Evolutionary conservation across 768 basidiomycete genomes (phyloP), one percentile per base, ranked within the genome.

Genomic region (Strobilomyces dryophilus): DNA sequence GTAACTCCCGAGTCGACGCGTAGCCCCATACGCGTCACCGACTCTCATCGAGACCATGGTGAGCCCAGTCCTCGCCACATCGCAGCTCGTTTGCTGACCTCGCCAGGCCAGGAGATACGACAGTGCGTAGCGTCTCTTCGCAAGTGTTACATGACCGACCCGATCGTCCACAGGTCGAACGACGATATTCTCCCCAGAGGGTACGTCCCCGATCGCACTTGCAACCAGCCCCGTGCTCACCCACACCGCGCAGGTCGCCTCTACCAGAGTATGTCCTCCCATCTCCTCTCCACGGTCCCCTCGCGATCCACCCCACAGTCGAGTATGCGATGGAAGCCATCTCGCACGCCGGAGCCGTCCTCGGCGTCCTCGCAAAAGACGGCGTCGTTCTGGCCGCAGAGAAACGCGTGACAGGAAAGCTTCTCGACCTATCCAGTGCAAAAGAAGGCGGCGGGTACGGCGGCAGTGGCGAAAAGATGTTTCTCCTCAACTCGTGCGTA

Each of bases 281-380:
- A n/a, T 17, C 49, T 44, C 47, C 36, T 41, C 26, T 12, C 49
- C 26, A 24, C 20, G 37, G 4, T 18, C n/a, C 34, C 32, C 24
- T 41, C 34, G 50, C 59, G 37, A 48, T 44, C 44, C 5, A 50
- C 24, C 24, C 8, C 31, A 45, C 62, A 95, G 95, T 98, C 76
- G 95, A 99, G 76, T 99, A 99, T 81, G 95, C 95, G 41, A 97
- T 98, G 92, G 97, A 98, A 69, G 93, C 94, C 53, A 98, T 98
- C 78, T 97, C 94, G 27, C 89, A 94, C 64, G 93, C 92, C 18
- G 92, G 92, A 49, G 90, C 92, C 39, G 93, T 95, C 42, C 82
- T 95, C n/a, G 93, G 92, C 39, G 87, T 95, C 51, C 79, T 95
- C 27, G 92, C 93, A 27, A 88, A 84, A 61, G 89, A 94, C 57